These are phyloP conservation scores for Paecilomyces fulvus DNA, from an alignment of 2,329 filamentous ascomycete species.

Conservation along the genomic window DNA sequence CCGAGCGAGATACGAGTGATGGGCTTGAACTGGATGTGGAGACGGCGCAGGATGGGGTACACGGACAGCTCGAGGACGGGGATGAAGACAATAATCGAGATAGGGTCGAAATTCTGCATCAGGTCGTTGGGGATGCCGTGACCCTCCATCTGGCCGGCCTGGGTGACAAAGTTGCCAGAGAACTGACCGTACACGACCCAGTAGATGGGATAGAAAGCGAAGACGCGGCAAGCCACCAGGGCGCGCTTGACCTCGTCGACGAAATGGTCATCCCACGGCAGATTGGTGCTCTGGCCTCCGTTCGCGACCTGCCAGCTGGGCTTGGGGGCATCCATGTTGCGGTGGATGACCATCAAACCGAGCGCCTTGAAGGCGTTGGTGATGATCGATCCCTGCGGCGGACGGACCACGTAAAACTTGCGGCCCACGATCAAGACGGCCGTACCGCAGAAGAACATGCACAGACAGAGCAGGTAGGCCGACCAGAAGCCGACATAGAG, in stretches of 20 bases:
- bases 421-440: constrained; percentile 43
- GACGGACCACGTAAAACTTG: constrained; percentile 39
- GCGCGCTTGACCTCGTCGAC: constrained; percentile 63
- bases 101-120: constrained; percentile 66
- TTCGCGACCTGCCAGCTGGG: constrained; percentile 54
- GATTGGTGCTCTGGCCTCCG: constrained; percentile 28
- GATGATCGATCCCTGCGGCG: constrained; percentile 55
- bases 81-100: constrained; percentile 67
- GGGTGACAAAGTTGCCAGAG: constrained; percentile 58
- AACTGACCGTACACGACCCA: constrained; percentile 64
- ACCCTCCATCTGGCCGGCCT: constrained; percentile 54
- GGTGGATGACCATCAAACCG: constrained; percentile 45
- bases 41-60: constrained; percentile 59
- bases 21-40: constrained; percentile 59
- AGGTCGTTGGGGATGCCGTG: constrained; percentile 70
- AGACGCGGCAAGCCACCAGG: constrained; percentile 60
- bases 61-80: constrained; percentile 61
- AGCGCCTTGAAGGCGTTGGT: constrained; percentile 57
- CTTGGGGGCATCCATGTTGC: constrained; percentile 56
- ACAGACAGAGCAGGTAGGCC: constrained; percentile 54
- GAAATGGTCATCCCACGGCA: constrained; percentile 61
- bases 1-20: constrained; percentile 68
- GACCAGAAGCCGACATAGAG: constrained; percentile 58
- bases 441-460: constrained; percentile 56
- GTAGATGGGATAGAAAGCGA: constrained; percentile 61